phyloP scores from a whole-genome alignment of 257 asterid genomes.

The Salvia splendens region DNA sequence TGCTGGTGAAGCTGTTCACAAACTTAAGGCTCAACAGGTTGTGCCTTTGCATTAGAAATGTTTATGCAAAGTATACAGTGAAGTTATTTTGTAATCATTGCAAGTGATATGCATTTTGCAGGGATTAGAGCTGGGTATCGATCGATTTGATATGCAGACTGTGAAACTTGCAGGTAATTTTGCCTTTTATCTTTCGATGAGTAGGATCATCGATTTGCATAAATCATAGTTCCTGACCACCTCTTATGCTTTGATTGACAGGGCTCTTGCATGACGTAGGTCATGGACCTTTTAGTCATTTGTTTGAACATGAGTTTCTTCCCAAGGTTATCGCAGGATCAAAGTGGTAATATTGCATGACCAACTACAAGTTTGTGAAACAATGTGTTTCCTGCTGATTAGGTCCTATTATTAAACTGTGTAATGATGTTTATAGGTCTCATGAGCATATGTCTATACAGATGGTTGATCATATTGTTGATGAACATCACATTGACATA shows the following conservation, averaged over 20 bases:
- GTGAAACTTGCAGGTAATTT: slow-evolving; percentile 88
- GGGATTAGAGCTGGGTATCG: slow-evolving; percentile 92
- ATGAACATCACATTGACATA: slow-evolving; percentile 75
- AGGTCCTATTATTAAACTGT: slow-evolving; percentile 15
- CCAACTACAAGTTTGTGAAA: slow-evolving; percentile 15
- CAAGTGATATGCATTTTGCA: slow-evolving; percentile 37
- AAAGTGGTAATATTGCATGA: slow-evolving; percentile 59
- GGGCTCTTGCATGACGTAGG: slow-evolving; percentile 96
- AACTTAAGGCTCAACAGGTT: slow-evolving; percentile 67
- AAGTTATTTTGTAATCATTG: not conserved
- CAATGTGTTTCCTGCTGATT: slow-evolving; percentile 17
- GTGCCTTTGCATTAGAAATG: slow-evolving; percentile 33
- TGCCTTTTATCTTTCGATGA: slow-evolving; percentile 6
- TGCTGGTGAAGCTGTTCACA: slow-evolving; percentile 81
- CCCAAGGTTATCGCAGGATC: slow-evolving; percentile 60
- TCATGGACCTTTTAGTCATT: slow-evolving; percentile 96
- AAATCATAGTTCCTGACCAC: slow-evolving; percentile 26
- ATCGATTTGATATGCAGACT: slow-evolving; percentile 69
- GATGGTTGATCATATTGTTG: slow-evolving; percentile 81
- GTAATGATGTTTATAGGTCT: slow-evolving; percentile 56
- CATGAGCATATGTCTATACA: slow-evolving; percentile 87
- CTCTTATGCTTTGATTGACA: slow-evolving; percentile 34
- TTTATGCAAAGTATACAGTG: slow-evolving; percentile 17
- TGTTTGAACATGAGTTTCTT: slow-evolving; percentile 91
- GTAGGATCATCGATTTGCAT: slow-evolving; percentile 27